Evolutionary conservation across 2,329 filamentous ascomycete species (phyloP).

Genomic region (Stachybotrys chartarum): DNA sequence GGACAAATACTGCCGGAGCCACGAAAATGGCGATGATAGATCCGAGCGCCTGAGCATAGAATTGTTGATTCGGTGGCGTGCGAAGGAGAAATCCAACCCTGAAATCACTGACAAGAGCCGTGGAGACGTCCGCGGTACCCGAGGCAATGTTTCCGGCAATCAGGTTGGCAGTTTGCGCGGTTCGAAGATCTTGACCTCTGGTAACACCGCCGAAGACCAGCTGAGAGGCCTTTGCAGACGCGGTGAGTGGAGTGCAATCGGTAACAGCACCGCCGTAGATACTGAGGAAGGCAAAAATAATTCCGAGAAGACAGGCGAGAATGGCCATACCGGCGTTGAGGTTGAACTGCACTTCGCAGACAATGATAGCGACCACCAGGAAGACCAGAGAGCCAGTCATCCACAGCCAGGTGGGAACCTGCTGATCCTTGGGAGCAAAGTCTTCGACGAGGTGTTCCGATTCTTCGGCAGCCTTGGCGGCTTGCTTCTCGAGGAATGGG

Average conservation of each 20-base stretch:
- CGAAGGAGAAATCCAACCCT: slow-evolving; percentile 60
- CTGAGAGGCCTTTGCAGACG: slow-evolving; percentile 61
- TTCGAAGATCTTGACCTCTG: slow-evolving; percentile 36
- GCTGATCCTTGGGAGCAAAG: slow-evolving; percentile 32
- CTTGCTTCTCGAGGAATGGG: slow-evolving; percentile 26
- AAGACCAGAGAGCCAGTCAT: slow-evolving; percentile 35
- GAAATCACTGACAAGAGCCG: slow-evolving; percentile 54
- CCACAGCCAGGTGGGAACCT: slow-evolving; percentile 50
- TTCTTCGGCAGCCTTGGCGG: slow-evolving; percentile 21
- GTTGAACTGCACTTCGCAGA: slow-evolving; percentile 43
- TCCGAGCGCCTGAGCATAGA: slow-evolving; percentile 57
- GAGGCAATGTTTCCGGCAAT: slow-evolving; percentile 53
- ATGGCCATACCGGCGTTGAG: slow-evolving; percentile 51
- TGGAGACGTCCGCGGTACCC: slow-evolving; percentile 47
- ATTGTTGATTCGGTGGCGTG: slow-evolving; percentile 59
- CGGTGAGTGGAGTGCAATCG: slow-evolving; percentile 54
- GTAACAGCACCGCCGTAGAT: slow-evolving; percentile 47
- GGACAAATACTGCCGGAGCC: slow-evolving; percentile 59
- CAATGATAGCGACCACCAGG: slow-evolving; percentile 44
- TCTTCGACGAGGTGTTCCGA: slow-evolving; percentile 26
- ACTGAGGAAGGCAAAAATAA: slow-evolving; percentile 51
- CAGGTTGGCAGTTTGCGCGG: slow-evolving; percentile 58
- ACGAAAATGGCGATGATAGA: slow-evolving; percentile 59
- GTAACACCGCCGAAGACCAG: slow-evolving; percentile 61
- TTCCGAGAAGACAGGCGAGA: slow-evolving; percentile 46